These are phyloP conservation scores for Neoboletus subvelutipes DNA, from an alignment of 768 basidiomycete species.

Conservation along the genomic window DNA sequence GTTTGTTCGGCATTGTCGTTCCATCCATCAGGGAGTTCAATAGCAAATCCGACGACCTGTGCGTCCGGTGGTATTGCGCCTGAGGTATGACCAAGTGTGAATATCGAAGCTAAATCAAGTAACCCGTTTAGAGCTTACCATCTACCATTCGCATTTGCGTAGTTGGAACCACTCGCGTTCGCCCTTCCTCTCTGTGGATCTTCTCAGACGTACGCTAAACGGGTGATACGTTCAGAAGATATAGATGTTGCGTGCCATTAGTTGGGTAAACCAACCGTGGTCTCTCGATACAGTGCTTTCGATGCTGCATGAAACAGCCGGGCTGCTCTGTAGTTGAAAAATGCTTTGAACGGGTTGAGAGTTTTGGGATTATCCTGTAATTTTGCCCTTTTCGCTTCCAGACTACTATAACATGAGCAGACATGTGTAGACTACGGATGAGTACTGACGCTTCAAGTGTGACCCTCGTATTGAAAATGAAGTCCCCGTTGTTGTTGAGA, in stretches of 20 bases:
- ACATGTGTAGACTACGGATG: no score
- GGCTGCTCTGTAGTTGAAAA: not conserved
- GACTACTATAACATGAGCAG: not conserved
- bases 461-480: not conserved
- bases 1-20: not conserved
- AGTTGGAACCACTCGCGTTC: not conserved
- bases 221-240: not conserved
- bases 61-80: not conserved
- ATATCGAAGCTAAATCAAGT: not conserved
- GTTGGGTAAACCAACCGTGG: not conserved
- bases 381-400: not conserved
- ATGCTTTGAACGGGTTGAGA: not conserved
- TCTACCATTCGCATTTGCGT: not conserved
- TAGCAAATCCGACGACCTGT: not conserved
- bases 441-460: not conserved
- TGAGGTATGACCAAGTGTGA: not conserved
- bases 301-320: not conserved
- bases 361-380: constrained; percentile 1
- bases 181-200: not conserved
- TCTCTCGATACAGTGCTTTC: not conserved
- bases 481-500: not conserved
- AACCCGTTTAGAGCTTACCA: not conserved
- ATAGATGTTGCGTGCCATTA: not conserved
- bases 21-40: not conserved
- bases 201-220: constrained; percentile 7